Evolutionary conservation across 2,329 filamentous ascomycete genomes (phyloP).

Genomic region (Dactylella cylindrospora): DNA sequence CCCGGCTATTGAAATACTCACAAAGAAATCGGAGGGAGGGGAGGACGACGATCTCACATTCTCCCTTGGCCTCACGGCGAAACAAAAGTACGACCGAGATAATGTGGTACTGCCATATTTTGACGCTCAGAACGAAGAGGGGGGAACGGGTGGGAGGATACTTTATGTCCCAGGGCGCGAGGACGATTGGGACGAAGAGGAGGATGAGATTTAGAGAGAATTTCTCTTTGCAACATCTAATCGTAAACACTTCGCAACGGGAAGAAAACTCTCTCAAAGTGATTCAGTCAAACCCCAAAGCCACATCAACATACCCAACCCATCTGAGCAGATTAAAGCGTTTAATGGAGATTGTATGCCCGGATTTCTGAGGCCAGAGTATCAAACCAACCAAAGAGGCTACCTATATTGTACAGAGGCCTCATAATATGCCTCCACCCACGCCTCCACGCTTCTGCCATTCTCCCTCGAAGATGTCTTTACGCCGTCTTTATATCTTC

Average conservation of each 20-base stretch:
- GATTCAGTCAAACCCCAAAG: too few relatives aligned
- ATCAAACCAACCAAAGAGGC: conserved; percentile 1
- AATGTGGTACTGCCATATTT: conserved; percentile 93
- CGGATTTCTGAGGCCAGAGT: conserved; percentile 18
- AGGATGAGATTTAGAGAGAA: conserved; percentile 76
- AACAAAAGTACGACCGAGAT: conserved; percentile 82
- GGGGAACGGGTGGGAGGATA: conserved; percentile 86
- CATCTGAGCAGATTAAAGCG: conserved; percentile 43
- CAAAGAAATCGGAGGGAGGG: conserved; percentile 52
- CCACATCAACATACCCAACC: too few relatives aligned
- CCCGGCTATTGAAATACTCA: conserved; percentile 54
- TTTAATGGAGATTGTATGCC: conserved; percentile 41
- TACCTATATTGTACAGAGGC: background rate
- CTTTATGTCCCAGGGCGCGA: conserved; percentile 95
- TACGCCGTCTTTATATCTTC: too few relatives aligned
- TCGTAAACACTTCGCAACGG: background rate
- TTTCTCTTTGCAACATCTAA: background rate
- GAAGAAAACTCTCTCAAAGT: conserved; percentile 26
- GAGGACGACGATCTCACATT: conserved; percentile 67
- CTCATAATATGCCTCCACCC: background rate
- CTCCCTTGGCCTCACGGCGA: conserved; percentile 81
- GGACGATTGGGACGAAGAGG: conserved; percentile 92
- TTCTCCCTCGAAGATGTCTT: background rate
- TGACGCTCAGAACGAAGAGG: conserved; percentile 82
- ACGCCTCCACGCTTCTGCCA: background rate